These are phyloP conservation scores for Beauveria sp. DNA, from an alignment of 2,329 filamentous ascomycete species.

Conservation along the genomic window DNA sequence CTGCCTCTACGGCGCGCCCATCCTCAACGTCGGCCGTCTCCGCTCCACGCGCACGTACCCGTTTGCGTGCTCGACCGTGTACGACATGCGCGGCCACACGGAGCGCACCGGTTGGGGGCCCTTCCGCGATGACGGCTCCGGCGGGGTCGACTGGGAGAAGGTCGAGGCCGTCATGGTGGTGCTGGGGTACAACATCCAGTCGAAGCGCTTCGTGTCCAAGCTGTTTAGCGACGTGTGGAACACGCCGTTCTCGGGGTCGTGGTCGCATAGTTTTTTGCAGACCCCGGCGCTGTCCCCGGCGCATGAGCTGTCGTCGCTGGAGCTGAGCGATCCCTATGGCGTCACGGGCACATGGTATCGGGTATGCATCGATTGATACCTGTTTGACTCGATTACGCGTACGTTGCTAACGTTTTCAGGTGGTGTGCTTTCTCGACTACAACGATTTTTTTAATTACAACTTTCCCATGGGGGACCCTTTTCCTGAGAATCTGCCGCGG, in stretches of 20 bases:
- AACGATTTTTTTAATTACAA: constrained; percentile 67
- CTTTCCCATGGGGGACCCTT: constrained; percentile 42
- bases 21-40: constrained; percentile 31
- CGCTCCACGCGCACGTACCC: constrained; percentile 39
- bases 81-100: constrained; percentile 65
- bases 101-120: constrained; percentile 60
- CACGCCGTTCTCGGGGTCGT: constrained; percentile 47
- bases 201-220: constrained; percentile 36
- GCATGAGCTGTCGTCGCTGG: constrained; percentile 34
- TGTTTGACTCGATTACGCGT: background rate
- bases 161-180: constrained; percentile 67
- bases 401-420: constrained; percentile 18
- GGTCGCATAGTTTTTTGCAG: constrained; percentile 39
- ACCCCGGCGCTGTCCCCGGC: constrained; percentile 18
- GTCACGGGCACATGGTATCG: constrained; percentile 65
- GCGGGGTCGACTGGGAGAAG: constrained; percentile 70
- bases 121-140: constrained; percentile 55
- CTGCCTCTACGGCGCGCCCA: constrained; percentile 57
- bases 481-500: constrained; percentile 36
- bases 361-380: constrained; percentile 28
- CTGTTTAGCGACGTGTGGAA: constrained; percentile 47
- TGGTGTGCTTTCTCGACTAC: constrained; percentile 54
- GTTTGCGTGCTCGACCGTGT: constrained; percentile 61
- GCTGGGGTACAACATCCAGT: constrained; percentile 53
- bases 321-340: constrained; percentile 59